Evolutionary conservation across 768 basidiomycete genomes (phyloP).

Genomic region (Leccinum variicolor): DNA sequence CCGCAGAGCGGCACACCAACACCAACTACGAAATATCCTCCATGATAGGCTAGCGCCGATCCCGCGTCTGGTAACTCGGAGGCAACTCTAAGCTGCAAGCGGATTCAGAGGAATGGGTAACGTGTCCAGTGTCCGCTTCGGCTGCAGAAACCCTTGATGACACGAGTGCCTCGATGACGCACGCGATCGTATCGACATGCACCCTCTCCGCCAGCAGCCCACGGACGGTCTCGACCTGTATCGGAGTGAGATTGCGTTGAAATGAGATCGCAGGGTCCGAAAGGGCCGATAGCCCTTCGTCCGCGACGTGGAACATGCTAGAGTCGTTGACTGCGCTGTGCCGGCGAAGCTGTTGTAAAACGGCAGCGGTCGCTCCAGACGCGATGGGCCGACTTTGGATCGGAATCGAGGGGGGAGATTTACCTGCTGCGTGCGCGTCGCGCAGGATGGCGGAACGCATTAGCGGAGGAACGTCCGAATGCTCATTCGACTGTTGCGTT

Average conservation of each 20-base stretch:
- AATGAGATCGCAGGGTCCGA: not conserved
- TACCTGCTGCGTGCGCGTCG: conserved; percentile 1
- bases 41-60: no score
- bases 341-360: conserved; percentile 3
- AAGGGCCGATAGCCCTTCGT: not conserved
- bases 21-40: no score
- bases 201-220: no score
- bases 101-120: no score
- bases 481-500: not conserved
- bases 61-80: no score
- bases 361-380: not conserved
- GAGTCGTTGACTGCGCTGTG: not conserved
- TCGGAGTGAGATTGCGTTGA: not conserved
- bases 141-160: no score
- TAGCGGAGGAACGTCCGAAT: not conserved
- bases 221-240: no score
- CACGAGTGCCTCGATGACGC: no score
- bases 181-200: no score
- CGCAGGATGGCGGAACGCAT: conserved; percentile 11
- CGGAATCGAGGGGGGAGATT: not conserved
- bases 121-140: no score
- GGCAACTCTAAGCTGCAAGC: no score
- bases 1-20: no score
- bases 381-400: not conserved
- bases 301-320: not conserved